Base-by-base conservation (phyloP, 371 early-diverging fungal species). In the Capillidium rhysosporum region DNA sequence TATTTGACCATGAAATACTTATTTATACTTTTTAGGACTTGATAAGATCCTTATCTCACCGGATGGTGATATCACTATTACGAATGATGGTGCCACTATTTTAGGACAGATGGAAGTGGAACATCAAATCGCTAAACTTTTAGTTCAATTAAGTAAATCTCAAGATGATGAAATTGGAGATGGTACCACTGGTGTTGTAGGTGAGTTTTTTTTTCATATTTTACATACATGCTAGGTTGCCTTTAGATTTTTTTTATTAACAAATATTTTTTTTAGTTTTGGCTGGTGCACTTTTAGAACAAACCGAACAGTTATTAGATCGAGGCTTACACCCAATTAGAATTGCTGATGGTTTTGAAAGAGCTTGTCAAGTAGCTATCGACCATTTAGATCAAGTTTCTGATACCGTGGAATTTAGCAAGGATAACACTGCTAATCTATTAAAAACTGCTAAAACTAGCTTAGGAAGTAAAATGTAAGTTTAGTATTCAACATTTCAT, bases 101-200 rank as follows among this genome's bases (percentile, higher is more conserved):
- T 72, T 99, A 57, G 75, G 81, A 63, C 87, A 96, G 65, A 98
- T 99, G 98, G 91, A 93, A 45, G 95, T 99, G 38, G 90, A 95
- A 60, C 96, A 99, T 69, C 96, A 98, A 68, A 95, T 99, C 61
- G 97, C 98, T 20, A 93, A 92, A 69, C 77, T 99, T 21, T 69
- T 99, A 52, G 96, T 98, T 16, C 93, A 98, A 69, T 72, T 99
- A 48, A 93, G 94, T 55, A 86, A 94, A 72, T 82, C 90, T 56
- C 99, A 99, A 75, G 99, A 99, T 72, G 95, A 99, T 63, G 99
- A 99, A 73, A 95, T 99, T 67, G 99, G 99, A 56, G 99, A 99
- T 71, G 99, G 99, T 54, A 99, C 99, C 30, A 99, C 99, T 16
- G 92, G 98, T 65, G 96, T 99, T 57, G 99, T 99, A 63, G 83